These are phyloP conservation scores for Wickerhamomyces sp. DNA, from an alignment of 1,139 yeast genomes.

Conservation along the genomic window DNA sequence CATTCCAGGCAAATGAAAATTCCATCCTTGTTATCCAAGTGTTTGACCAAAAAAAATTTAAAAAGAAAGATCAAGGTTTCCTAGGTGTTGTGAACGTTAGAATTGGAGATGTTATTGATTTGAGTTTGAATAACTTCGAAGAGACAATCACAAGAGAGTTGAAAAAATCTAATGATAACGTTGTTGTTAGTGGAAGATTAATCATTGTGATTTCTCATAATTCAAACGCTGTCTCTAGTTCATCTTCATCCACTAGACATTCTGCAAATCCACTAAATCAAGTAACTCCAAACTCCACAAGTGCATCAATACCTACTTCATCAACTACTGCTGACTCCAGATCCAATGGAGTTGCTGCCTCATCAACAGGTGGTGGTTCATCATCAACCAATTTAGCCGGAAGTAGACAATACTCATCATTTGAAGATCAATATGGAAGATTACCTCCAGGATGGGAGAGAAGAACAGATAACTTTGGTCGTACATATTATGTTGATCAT, in stretches of 20 bases:
- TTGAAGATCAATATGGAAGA: constrained; percentile 95
- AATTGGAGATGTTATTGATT: constrained; percentile 83
- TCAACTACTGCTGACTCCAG: constrained; percentile 5
- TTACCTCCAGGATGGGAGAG: constrained; percentile 99
- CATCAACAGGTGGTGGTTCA: constrained; percentile 22
- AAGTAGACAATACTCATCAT: constrained; percentile 74
- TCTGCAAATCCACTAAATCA: not conserved
- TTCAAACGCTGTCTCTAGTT: constrained; percentile 14
- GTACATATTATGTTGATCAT: constrained; percentile 97
- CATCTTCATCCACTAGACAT: constrained; percentile 11
- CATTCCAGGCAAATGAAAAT: constrained; percentile 72
- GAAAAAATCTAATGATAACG: constrained; percentile 85
- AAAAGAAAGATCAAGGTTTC: constrained; percentile 98
- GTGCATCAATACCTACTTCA: constrained; percentile 2
- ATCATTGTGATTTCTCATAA: constrained; percentile 60
- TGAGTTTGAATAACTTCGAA: constrained; percentile 51
- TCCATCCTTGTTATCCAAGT: constrained; percentile 90
- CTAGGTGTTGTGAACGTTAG: constrained; percentile 92
- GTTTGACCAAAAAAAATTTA: constrained; percentile 94
- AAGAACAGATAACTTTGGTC: constrained; percentile 93
- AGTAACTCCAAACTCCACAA: not conserved
- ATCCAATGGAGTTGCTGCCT: constrained; percentile 14
- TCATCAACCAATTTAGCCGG: constrained; percentile 1
- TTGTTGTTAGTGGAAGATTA: constrained; percentile 88
- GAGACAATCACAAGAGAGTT: constrained; percentile 92